Evolutionary conservation across 2,329 filamentous ascomycete species (phyloP).

Genomic region (Orbilia javanica): DNA sequence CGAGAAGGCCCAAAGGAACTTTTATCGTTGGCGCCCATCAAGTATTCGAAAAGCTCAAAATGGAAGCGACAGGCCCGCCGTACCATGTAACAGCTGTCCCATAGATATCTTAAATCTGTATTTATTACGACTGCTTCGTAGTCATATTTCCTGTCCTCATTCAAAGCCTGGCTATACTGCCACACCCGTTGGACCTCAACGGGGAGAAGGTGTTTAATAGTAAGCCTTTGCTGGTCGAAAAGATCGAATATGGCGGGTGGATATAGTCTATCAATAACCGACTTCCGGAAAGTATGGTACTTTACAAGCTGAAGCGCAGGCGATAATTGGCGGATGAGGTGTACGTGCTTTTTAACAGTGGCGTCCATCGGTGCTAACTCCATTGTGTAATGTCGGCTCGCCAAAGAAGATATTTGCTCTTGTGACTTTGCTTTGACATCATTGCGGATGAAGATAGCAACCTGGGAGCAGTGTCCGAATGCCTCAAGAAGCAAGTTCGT

Average conservation of each 20-base stretch:
- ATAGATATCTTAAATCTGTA: slow-evolving; percentile 51
- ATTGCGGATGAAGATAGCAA: slow-evolving; percentile 60
- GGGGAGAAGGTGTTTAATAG: slow-evolving; percentile 42
- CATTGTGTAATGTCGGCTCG: slow-evolving; percentile 22
- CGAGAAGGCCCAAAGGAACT: not conserved
- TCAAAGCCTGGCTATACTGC: slow-evolving; percentile 8
- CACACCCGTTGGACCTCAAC: slow-evolving; percentile 36
- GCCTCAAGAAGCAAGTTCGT: slow-evolving; percentile 35
- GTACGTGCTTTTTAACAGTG: slow-evolving; percentile 21
- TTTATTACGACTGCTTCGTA: slow-evolving; percentile 53
- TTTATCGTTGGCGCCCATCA: not conserved
- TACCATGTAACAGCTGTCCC: slow-evolving; percentile 55
- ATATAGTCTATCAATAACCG: not conserved
- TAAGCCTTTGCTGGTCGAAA: slow-evolving; percentile 38
- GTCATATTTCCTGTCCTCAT: slow-evolving; percentile 31
- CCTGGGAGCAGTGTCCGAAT: slow-evolving; percentile 61
- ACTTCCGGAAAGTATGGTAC: slow-evolving; percentile 30
- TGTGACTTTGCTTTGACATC: slow-evolving; percentile 32
- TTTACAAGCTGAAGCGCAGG: slow-evolving; percentile 9
- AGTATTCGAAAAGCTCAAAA: slow-evolving; percentile 53
- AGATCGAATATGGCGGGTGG: slow-evolving; percentile 45
- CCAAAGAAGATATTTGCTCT: not conserved
- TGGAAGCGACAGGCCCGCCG: slow-evolving; percentile 59
- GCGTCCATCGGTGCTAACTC: slow-evolving; percentile 8
- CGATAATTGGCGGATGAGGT: not conserved